Base-by-base conservation (phyloP, 768 basidiomycete genomes). In the Cystobasidium onofrii region DNA sequence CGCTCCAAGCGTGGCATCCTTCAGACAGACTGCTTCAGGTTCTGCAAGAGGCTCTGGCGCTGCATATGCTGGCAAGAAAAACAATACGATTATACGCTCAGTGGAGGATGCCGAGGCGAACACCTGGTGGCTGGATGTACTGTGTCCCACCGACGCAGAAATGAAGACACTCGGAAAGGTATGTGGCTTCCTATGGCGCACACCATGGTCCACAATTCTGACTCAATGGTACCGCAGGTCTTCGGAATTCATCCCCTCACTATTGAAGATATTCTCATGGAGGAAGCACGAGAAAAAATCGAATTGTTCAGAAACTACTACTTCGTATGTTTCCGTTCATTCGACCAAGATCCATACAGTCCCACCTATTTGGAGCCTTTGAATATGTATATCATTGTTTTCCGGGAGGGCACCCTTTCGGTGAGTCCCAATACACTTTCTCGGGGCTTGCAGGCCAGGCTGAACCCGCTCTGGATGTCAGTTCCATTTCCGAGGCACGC, bases 321-420 rank as follows among this genome's bases (percentile, higher is more conserved):
- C 81, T 87, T 99, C 66, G 96, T 98, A 75, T 98, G 95, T 85
- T 99, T 99, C 85, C 89, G 96, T 76, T 90, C 92, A 76, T 98
- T 99, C 83, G 96, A 99, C 82, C 96, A 99, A 84, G 96, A 98
- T 81, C 90, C 88, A 27, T 97, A 97, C 83, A 92, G 90, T 78
- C 93, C 94, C 20, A 98, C 93, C 0, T 89, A 98, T 81, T 88
- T 99, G 57, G 95, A 99, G 81, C 96, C 96, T 18, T 84, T 98
- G 76, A 99, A 99, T 83, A 98, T 97, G 95, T 99, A 99, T 82
- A 95, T 99, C 77, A 90, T 98, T 78, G 96, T 99, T 62, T 97
- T 99, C 83, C 86, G 95, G 27, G 96, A 98, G 81, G 96, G 96
- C 20, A 97, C 88, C 1, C 84, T 98, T 62, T 96, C 92, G 10